phyloP scores from a whole-genome alignment of 2,329 filamentous ascomycete species.

The Penicillium sp. region DNA sequence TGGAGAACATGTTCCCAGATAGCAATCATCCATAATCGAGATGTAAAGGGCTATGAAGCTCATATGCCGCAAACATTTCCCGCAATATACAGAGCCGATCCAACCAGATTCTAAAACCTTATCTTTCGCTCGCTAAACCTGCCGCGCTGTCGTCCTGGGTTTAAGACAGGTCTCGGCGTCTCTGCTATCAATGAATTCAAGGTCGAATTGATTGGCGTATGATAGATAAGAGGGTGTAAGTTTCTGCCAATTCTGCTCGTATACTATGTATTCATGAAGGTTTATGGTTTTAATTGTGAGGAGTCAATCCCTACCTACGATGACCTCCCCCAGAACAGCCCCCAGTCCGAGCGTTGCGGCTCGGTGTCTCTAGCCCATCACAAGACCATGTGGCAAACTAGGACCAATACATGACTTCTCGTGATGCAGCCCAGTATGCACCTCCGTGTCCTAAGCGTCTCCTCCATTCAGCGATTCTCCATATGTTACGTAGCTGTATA shows the following conservation, averaged over 20 bases:
- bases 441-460: background rate
- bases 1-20: background rate
- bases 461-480: background rate
- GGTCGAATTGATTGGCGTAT: background rate
- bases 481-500: background rate
- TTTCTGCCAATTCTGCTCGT: background rate
- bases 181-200: background rate
- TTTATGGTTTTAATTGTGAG: background rate
- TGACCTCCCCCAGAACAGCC: background rate
- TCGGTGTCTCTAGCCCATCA: background rate
- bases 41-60: background rate
- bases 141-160: background rate
- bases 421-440: background rate
- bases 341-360: background rate
- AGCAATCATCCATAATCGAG: background rate
- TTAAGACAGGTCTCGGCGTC: no score
- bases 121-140: background rate
- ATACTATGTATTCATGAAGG: background rate
- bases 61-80: background rate
- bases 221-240: background rate
- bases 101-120: background rate
- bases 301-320: background rate
- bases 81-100: background rate
- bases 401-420: background rate
- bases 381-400: background rate